Evolutionary conservation across 2,329 filamentous ascomycete species (phyloP).

Genomic region (Penicillium sp.): DNA sequence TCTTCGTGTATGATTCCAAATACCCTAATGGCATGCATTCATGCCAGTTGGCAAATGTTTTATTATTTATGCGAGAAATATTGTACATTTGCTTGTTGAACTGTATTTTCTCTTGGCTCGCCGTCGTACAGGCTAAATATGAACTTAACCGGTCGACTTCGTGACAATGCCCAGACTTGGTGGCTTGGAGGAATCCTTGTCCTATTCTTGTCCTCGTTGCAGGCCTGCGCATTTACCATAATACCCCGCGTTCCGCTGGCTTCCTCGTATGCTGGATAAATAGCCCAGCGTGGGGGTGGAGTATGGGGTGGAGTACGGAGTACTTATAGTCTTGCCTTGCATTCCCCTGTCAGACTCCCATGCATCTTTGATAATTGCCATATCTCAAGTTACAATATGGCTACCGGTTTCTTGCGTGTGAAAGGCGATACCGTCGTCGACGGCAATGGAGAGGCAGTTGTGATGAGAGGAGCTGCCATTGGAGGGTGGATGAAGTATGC

Average conservation of each 20-base stretch:
- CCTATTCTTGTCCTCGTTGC: not conserved
- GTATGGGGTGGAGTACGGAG: constrained; percentile 5
- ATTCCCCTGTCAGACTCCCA: not conserved
- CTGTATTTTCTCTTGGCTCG: constrained; percentile 1
- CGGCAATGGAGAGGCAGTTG: constrained; percentile 42
- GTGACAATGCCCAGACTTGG: not conserved
- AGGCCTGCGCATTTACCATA: constrained; percentile 1
- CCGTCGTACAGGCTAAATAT: constrained; percentile 15
- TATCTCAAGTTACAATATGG: constrained; percentile 22
- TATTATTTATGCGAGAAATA: constrained; percentile 19
- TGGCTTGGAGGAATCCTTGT: not conserved
- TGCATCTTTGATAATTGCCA: not conserved
- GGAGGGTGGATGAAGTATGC: constrained; percentile 46
- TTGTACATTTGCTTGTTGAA: constrained; percentile 3
- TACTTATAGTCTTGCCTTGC: constrained; percentile 1
- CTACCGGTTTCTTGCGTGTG: constrained; percentile 41
- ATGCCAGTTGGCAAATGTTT: constrained; percentile 19
- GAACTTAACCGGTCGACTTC: constrained; percentile 12
- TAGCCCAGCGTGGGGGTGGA: not conserved
- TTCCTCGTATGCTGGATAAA: not conserved
- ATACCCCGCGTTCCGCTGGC: constrained; percentile 12
- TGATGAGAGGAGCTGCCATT: constrained; percentile 49
- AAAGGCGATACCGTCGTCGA: constrained; percentile 47
- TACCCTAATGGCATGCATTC: constrained; percentile 22
- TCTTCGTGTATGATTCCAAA: constrained; percentile 21